Evolutionary conservation across 202 grass and related monocot genomes (phyloP).

Genomic region (Carex sylvatica): DNA sequence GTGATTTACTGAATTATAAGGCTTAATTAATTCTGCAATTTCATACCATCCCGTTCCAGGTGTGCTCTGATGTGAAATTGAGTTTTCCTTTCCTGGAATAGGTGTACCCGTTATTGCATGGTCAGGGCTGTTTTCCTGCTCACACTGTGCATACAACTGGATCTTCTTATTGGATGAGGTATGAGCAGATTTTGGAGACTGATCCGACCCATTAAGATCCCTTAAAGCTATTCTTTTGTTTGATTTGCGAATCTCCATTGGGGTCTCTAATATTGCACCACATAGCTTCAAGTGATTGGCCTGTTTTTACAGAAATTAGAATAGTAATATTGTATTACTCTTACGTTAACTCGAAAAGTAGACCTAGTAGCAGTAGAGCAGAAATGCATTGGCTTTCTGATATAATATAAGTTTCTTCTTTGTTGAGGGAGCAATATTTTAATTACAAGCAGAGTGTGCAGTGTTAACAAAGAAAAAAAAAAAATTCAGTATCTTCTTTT

Average conservation of each 20-base stretch:
- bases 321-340: neutral
- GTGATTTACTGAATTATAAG: neutral
- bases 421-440: neutral
- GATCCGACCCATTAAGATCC: slow-evolving; percentile 32
- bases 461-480: neutral
- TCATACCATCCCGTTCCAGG: slow-evolving; percentile 9
- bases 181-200: slow-evolving; percentile 16
- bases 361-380: neutral
- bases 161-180: slow-evolving; percentile 9
- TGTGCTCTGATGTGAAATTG: slow-evolving; percentile 22
- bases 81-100: neutral
- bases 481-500: neutral
- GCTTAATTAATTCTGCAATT: neutral
- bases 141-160: slow-evolving; percentile 35
- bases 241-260: slow-evolving; percentile 35
- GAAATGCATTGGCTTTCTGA: neutral
- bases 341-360: neutral
- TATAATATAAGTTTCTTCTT: neutral
- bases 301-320: slow-evolving; percentile 33
- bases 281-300: slow-evolving; percentile 53
- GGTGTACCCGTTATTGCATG: neutral
- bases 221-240: slow-evolving; percentile 30
- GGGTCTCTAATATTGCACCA: slow-evolving; percentile 46
- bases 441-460: neutral
- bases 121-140: slow-evolving; percentile 16